Percentiles rank a stretch among this genome's conserved stretches.
Evolutionary conservation across 176 grass and related monocot genomes (phyloP).

Genomic region (Lolium rigidum): DNA sequence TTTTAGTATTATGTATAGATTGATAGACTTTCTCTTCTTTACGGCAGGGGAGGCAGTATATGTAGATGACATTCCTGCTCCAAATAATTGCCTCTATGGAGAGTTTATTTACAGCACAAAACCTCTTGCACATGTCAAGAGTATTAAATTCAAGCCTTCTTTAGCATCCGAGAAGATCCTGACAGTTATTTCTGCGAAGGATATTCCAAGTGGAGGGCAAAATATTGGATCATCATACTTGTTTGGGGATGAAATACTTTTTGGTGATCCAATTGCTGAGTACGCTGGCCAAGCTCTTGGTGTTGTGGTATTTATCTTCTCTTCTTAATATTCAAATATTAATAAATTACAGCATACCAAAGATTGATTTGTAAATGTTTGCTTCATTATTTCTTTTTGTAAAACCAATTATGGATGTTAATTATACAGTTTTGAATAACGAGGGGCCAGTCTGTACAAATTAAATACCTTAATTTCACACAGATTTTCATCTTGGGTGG

Average conservation of each 20-base stretch:
- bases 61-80: conserved; percentile 81
- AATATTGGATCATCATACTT: conserved; percentile 56
- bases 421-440: neutral
- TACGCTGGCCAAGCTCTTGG: conserved; percentile 76
- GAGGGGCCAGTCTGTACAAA: neutral
- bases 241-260: conserved; percentile 74
- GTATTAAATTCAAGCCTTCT: conserved; percentile 72
- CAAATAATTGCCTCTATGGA: conserved; percentile 73
- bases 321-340: neutral
- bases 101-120: conserved; percentile 85
- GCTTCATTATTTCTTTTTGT: neutral
- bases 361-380: neutral
- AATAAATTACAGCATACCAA: conserved; percentile 1
- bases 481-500: neutral
- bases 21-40: neutral
- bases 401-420: neutral
- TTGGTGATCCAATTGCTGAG: conserved; percentile 68
- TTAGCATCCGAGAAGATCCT: conserved; percentile 66
- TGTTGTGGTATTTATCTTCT: conserved; percentile 62
- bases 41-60: conserved; percentile 78
- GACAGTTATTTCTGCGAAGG: conserved; percentile 58
- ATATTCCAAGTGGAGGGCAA: conserved; percentile 77
- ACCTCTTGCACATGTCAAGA: conserved; percentile 68
- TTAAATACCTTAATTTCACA: conserved; percentile 6
- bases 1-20: neutral